These are phyloP conservation scores for Plicaturopsis crispa DNA, from an alignment of 768 basidiomycete species.

Conservation along the genomic window DNA sequence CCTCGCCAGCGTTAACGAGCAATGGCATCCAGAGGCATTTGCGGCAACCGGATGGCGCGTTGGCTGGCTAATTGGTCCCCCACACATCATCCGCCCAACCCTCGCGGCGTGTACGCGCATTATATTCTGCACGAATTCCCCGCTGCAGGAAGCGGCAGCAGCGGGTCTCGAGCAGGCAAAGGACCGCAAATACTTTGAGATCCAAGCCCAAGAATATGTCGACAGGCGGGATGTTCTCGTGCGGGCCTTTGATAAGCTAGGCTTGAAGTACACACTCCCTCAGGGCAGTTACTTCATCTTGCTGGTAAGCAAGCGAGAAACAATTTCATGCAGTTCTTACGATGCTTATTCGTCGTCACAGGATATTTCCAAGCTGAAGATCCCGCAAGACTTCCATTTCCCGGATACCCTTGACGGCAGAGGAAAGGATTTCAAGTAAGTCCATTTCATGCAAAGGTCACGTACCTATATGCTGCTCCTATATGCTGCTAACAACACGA, in stretches of 20 bases:
- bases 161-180: slow-evolving; percentile 78
- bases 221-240: slow-evolving; percentile 74
- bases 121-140: slow-evolving; percentile 92
- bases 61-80: slow-evolving; percentile 91
- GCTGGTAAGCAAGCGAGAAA: slow-evolving; percentile 64
- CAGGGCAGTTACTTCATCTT: slow-evolving; percentile 91
- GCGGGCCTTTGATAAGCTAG: slow-evolving; percentile 74
- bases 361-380: slow-evolving; percentile 73
- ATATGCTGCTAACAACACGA: not conserved
- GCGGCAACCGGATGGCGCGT: slow-evolving; percentile 97
- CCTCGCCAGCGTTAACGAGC: not conserved
- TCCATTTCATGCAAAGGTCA: not conserved
- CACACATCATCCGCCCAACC: slow-evolving; percentile 75
- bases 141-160: slow-evolving; percentile 90
- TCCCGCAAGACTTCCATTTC: slow-evolving; percentile 82
- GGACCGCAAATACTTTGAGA: slow-evolving; percentile 69
- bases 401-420: slow-evolving; percentile 67
- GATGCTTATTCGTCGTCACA: slow-evolving; percentile 17
- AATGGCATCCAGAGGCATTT: slow-evolving; percentile 66
- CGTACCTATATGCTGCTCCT: no score
- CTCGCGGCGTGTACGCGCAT: slow-evolving; percentile 90
- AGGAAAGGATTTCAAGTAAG: slow-evolving; percentile 82
- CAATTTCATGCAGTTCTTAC: no score
- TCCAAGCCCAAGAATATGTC: slow-evolving; percentile 67
- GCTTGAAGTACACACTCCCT: slow-evolving; percentile 79